These are phyloP conservation scores for Cladosporium sp. DNA, from an alignment of 2,329 filamentous ascomycete genomes.

Conservation along the genomic window DNA sequence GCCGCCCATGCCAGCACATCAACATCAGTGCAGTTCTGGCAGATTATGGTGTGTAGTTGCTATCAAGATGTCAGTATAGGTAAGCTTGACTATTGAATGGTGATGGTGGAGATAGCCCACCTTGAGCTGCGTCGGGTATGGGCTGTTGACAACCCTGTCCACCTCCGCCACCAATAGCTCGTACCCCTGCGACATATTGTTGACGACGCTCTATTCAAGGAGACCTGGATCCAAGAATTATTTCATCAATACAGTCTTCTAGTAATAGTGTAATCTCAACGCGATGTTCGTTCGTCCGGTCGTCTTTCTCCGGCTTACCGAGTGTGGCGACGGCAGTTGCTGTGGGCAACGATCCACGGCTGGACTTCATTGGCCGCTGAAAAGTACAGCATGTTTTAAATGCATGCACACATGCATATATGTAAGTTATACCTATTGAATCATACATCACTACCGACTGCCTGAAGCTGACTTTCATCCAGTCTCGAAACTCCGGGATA, in stretches of 20 bases:
- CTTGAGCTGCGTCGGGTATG: constrained; percentile 38
- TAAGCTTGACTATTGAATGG: neutral
- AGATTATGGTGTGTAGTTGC: constrained; percentile 40
- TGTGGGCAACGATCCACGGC: neutral
- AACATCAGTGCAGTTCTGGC: constrained; percentile 31
- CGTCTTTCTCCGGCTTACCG: neutral
- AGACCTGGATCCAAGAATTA: neutral
- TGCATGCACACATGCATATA: neutral
- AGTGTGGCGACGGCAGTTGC: neutral
- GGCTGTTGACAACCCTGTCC: constrained; percentile 32
- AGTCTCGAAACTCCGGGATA: no score
- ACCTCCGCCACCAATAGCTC: constrained; percentile 28
- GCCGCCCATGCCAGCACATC: constrained; percentile 49
- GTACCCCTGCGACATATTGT: constrained; percentile 15
- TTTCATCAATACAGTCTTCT: neutral
- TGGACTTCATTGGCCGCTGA: neutral
- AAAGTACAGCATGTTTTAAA: neutral
- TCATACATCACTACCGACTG: neutral
- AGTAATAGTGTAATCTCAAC: neutral
- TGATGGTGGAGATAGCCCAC: constrained; percentile 20
- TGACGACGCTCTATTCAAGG: neutral
- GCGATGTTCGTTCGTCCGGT: neutral
- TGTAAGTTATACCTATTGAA: neutral
- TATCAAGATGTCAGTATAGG: constrained; percentile 23
- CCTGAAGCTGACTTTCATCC: neutral